A percentile compares a stretch with the other conserved stretches of the same genome.
Evolutionary conservation across 257 asterid species (phyloP).

Genomic region (Ilex asprella): DNA sequence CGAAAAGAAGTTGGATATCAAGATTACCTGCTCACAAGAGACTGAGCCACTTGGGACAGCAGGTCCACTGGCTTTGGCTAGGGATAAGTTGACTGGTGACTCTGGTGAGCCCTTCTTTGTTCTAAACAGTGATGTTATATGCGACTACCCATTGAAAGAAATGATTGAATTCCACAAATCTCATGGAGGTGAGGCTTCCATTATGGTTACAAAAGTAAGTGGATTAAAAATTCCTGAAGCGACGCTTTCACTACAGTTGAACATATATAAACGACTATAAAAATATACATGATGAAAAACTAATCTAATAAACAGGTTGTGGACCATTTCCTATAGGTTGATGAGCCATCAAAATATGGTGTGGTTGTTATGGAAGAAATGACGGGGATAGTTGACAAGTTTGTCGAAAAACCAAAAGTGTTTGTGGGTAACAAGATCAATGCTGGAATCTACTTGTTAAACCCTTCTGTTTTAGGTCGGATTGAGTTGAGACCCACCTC

Average conservation of each 20-base stretch:
- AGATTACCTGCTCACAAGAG: constrained; percentile 92
- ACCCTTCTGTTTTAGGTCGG: constrained; percentile 68
- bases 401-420: constrained; percentile 84
- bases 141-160: constrained; percentile 80
- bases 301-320: too few relatives aligned
- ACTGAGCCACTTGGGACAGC: constrained; percentile 99
- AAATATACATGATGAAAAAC: too few relatives aligned
- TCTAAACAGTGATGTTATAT: constrained; percentile 92
- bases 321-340: neutral
- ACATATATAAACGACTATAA: too few relatives aligned
- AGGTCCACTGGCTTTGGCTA: constrained; percentile 97
- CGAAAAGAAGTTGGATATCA: constrained; percentile 78
- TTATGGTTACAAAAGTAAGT: constrained; percentile 77
- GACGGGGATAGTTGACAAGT: constrained; percentile 66
- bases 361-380: neutral
- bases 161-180: constrained; percentile 90
- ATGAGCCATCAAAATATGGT: constrained; percentile 3
- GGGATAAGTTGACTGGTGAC: constrained; percentile 72
- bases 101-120: constrained; percentile 93
- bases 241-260: too few relatives aligned
- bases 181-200: constrained; percentile 95
- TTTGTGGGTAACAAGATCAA: constrained; percentile 89
- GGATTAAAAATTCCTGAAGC: too few relatives aligned
- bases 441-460: constrained; percentile 79
- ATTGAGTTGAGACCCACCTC: constrained; percentile 78